These are phyloP conservation scores for Fomitopsis betulina DNA, from an alignment of 1,284 basidiomycete genomes.

Conservation along the genomic window DNA sequence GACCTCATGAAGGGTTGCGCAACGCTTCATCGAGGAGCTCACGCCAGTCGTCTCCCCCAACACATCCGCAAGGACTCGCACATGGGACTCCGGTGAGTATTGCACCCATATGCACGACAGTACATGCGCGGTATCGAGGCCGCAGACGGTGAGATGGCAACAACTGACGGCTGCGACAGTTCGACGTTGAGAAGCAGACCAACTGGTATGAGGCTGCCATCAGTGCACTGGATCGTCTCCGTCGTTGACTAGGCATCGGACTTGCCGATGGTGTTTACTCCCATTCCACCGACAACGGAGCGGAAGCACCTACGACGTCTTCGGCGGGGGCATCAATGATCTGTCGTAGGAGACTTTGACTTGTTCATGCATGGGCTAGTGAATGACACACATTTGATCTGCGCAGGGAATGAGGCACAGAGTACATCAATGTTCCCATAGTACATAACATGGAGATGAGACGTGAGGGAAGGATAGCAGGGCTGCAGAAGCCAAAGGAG, in stretches of 20 bases:
- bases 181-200: constrained; percentile 81
- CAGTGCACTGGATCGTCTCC: constrained; percentile 66
- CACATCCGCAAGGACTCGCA: constrained; percentile 77
- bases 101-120: constrained; percentile 83
- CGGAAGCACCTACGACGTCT: constrained; percentile 57
- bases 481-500: no score
- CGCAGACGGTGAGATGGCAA: constrained; percentile 70
- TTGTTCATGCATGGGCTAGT: constrained; percentile 72
- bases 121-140: constrained; percentile 82
- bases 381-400: constrained; percentile 46
- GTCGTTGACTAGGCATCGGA: constrained; percentile 85
- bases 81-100: constrained; percentile 75
- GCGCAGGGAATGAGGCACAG: no score
- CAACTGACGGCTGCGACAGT: constrained; percentile 33
- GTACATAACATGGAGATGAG: no score
- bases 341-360: constrained; percentile 67
- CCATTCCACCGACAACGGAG: constrained; percentile 35
- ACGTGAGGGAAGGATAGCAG: no score
- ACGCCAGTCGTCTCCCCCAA: constrained; percentile 33
- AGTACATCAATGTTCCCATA: no score
- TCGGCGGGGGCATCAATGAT: constrained; percentile 73
- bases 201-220: constrained; percentile 83
- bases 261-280: constrained; percentile 40
- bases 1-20: constrained; percentile 60
- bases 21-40: constrained; percentile 50